Base-by-base conservation (phyloP, 768 basidiomycete species). In the Termitomyces titanicus region DNA sequence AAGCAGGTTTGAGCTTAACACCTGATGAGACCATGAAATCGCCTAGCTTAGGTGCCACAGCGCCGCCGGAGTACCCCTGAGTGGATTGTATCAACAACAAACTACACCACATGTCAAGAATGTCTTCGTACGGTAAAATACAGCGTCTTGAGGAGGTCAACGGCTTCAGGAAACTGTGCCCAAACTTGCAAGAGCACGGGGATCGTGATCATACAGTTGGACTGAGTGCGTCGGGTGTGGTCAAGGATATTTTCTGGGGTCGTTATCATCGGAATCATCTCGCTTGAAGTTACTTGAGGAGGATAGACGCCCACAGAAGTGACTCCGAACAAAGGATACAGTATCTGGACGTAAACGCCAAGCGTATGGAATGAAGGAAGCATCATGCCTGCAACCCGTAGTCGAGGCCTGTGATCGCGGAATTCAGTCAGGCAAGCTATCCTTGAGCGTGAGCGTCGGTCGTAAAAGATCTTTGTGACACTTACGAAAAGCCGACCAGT, bases 181-280 rank as follows among this genome's bases (percentile, higher is more conserved):
- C 74, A 72, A 25, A 64, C 55, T 33, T 69, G 64, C 0, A 76
- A 52, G 22, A 72, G 58, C 1, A 68, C 17, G 0, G 74, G 73
- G 10, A 74, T 65, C 0, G 54, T 65, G 27, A 67, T 55, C 0
- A 75, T 46, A 4, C 47, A 18, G n/a, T 63, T 64, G 10, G 62
- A 66, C 7, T 63, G 51, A 0, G 62, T 66, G 9, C 51, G 48
- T 11, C 60, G 63, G 0, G 66, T 55, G 24, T 65, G 62, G 2
- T 70, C 61, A 3, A 76, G 42, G n/a, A 73, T 61, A 47, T 74
- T 76, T 3, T 72, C 64, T 5, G 72, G 63, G 1, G 73, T 70
- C 1, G 74, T 69, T 33, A 69, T 60, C 20, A 72, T 56, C 0
- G 77, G 77, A 2, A 63, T 54, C 10, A 18, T n/a, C 5, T 59